These are phyloP conservation scores for Monosporozyma aquatica DNA, from an alignment of 805 yeast genomes.

Conservation along the genomic window DNA sequence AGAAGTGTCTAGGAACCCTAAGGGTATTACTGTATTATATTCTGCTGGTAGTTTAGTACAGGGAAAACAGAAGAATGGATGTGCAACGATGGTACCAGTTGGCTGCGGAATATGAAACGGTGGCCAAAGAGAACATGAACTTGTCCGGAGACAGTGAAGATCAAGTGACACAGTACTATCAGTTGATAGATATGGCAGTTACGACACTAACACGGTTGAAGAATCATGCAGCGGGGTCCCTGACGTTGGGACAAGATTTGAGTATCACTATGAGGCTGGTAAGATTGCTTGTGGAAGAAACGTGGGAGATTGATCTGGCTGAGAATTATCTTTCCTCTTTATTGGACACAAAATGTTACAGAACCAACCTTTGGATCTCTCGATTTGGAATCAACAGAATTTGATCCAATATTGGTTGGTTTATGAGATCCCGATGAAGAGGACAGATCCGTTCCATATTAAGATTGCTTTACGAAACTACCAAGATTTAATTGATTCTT, in stretches of 20 bases:
- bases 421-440: slow-evolving; percentile 14
- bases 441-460: slow-evolving; percentile 14
- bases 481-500: slow-evolving; percentile 12
- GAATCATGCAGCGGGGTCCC: slow-evolving; percentile 6
- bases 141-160: slow-evolving; percentile 11
- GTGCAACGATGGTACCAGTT: slow-evolving; percentile 12
- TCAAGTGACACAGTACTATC: slow-evolving; percentile 27
- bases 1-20: not conserved
- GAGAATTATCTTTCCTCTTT: slow-evolving; percentile 21
- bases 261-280: slow-evolving; percentile 22
- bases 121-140: slow-evolving; percentile 13
- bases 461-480: slow-evolving; percentile 22
- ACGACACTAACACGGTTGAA: slow-evolving; percentile 15
- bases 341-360: slow-evolving; percentile 19
- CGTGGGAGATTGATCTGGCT: slow-evolving; percentile 23
- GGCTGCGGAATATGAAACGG: slow-evolving; percentile 19
- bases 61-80: not conserved
- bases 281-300: slow-evolving; percentile 24
- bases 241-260: slow-evolving; percentile 24
- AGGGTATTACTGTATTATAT: too few species aligned
- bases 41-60: too few species aligned
- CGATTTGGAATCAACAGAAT: slow-evolving; percentile 18
- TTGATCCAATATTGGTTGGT: slow-evolving; percentile 7
- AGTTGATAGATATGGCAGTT: slow-evolving; percentile 26
- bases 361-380: slow-evolving; percentile 11